Conservation (phyloP, 129 eudicot species). For the Sambucus nigra region DNA sequence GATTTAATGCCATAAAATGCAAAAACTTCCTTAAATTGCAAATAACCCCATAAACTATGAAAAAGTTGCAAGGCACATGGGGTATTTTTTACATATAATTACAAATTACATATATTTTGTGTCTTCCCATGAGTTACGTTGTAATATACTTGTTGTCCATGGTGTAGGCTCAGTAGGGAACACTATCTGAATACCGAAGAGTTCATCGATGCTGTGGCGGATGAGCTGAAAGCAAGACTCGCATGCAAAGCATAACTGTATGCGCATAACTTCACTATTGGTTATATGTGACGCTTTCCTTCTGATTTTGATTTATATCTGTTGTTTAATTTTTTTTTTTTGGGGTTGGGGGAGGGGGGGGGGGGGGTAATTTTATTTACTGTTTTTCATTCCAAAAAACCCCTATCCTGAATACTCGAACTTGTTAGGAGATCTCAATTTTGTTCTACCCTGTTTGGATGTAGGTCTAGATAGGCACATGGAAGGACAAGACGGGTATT, state of each 20-base stretch:
- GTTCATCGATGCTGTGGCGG: slow-evolving; percentile 87
- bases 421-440: background rate
- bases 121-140: background rate
- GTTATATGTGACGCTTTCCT: background rate
- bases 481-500: too few species aligned
- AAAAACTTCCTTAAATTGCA: too few species aligned
- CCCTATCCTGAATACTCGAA: too few species aligned
- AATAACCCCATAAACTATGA: too few species aligned
- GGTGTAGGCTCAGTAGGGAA: slow-evolving; percentile 36
- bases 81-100: too few species aligned
- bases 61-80: too few species aligned
- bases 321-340: background rate
- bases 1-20: too few species aligned
- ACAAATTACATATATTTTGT: too few species aligned
- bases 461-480: background rate
- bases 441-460: background rate
- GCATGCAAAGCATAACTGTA: slow-evolving; percentile 30
- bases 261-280: slow-evolving; percentile 3
- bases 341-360: too few species aligned
- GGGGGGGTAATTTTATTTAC: background rate
- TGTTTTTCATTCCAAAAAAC: too few species aligned
- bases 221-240: slow-evolving; percentile 71
- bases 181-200: slow-evolving; percentile 80
- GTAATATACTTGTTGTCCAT: background rate
- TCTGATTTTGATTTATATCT: too few species aligned